Percentiles rank a stretch among this genome's conserved stretches.
Evolutionary conservation across 805 yeast species (phyloP).

Genomic region (Metschnikowia shivogae): DNA sequence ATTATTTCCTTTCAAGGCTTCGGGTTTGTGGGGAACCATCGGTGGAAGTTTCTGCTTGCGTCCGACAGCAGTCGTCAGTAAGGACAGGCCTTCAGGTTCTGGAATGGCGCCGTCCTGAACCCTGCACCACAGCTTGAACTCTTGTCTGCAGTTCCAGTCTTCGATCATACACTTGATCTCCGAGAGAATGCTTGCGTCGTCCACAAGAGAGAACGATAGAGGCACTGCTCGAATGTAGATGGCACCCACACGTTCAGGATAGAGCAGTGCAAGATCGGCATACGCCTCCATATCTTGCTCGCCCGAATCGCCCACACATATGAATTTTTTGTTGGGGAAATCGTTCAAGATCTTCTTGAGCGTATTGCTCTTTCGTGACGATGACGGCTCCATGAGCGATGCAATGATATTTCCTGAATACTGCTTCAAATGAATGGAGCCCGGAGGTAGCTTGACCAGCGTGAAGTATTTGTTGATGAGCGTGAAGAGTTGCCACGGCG

Average conservation of each 20-base stretch:
- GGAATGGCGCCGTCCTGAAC: constrained; percentile 11
- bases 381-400: constrained; percentile 82
- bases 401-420: constrained; percentile 79
- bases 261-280: constrained; percentile 55
- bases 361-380: constrained; percentile 69
- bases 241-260: constrained; percentile 63
- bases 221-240: constrained; percentile 79
- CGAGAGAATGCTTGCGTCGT: constrained; percentile 32
- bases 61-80: constrained; percentile 3
- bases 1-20: constrained; percentile 30
- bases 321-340: constrained; percentile 72
- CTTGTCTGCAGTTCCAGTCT: constrained; percentile 13
- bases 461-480: constrained; percentile 55
- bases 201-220: constrained; percentile 58
- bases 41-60: constrained; percentile 31
- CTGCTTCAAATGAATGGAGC: constrained; percentile 83
- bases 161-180: constrained; percentile 26
- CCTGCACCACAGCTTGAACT: constrained; percentile 1
- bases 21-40: constrained; percentile 47
- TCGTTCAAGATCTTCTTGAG: constrained; percentile 62
- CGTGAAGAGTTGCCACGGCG: constrained; percentile 86
- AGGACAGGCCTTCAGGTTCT: constrained; percentile 37
- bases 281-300: constrained; percentile 95
- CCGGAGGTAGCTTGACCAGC: constrained; percentile 59
- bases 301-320: constrained; percentile 92